A percentile compares a stretch with the other conserved stretches of the same genome.
Evolutionary conservation across 202 grass and related monocot genomes (phyloP).

Genomic region (Panicum virgatum): DNA sequence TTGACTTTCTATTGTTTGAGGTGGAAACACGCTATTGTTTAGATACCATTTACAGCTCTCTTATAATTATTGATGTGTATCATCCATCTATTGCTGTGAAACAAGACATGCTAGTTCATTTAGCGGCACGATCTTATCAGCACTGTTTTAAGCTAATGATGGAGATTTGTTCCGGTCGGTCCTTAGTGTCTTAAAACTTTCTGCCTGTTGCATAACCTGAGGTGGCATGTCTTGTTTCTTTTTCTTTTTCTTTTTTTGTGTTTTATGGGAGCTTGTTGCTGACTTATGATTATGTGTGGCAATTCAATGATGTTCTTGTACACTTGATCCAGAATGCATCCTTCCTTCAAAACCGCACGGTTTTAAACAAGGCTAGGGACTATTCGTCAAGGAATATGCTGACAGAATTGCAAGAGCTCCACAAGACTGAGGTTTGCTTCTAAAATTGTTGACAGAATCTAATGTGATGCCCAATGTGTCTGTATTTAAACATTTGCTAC

Average conservation of each 20-base stretch:
- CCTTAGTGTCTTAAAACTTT: background rate
- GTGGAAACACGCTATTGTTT: background rate
- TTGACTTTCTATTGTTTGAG: background rate
- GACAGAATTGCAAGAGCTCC: slow-evolving; percentile 65
- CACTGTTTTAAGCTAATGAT: background rate
- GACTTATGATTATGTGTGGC: slow-evolving; percentile 11
- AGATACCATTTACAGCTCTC: slow-evolving; percentile 18
- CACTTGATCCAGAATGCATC: slow-evolving; percentile 62
- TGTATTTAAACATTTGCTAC: slow-evolving; percentile 34
- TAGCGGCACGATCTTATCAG: background rate
- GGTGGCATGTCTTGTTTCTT: background rate
- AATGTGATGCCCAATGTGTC: slow-evolving; percentile 5
- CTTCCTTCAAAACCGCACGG: slow-evolving; percentile 64
- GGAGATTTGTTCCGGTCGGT: background rate
- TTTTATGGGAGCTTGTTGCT: background rate
- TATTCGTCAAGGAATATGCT: slow-evolving; percentile 71
- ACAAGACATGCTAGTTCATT: background rate
- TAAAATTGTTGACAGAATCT: background rate
- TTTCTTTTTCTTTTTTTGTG: background rate
- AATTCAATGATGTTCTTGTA: slow-evolving; percentile 41
- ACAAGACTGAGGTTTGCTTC: slow-evolving; percentile 66
- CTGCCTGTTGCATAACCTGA: slow-evolving; percentile 9
- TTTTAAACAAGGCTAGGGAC: slow-evolving; percentile 68
- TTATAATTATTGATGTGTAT: slow-evolving; percentile 8
- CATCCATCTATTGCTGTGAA: slow-evolving; percentile 10